Conservation (phyloP, 2,329 filamentous ascomycete species). For the Thelonectria discophora region DNA sequence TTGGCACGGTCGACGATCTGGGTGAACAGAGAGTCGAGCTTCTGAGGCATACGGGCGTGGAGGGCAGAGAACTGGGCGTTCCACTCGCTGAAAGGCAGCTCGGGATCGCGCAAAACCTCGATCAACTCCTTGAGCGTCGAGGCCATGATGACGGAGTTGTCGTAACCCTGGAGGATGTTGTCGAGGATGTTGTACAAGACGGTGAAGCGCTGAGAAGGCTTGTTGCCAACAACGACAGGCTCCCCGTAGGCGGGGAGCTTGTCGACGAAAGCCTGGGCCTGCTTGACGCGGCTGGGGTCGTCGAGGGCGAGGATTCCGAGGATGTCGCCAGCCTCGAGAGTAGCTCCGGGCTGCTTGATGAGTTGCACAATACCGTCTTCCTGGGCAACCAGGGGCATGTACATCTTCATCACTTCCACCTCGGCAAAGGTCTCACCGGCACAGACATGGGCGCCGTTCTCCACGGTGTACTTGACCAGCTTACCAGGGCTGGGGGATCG, state of each 20-base stretch:
- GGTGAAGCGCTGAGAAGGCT: conserved; percentile 88
- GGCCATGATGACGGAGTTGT: conserved; percentile 97
- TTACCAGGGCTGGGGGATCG: conserved; percentile 95
- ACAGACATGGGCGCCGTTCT: conserved; percentile 92
- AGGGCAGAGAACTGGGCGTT: conserved; percentile 93
- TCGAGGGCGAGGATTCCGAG: conserved; percentile 96
- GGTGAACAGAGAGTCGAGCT: conserved; percentile 82
- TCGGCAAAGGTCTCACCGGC: conserved; percentile 95
- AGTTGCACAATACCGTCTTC: conserved; percentile 97
- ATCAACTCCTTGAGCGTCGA: conserved; percentile 86
- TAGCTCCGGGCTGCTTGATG: conserved; percentile 99
- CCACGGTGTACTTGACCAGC: conserved; percentile 96
- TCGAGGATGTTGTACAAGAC: conserved; percentile 79
- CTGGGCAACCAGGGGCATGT: conserved; percentile 95
- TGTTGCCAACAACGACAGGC: conserved; percentile 87
- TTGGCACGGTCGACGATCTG: conserved; percentile 88
- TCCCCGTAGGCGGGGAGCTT: conserved; percentile 88
- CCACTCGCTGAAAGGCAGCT: conserved; percentile 97
- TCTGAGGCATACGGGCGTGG: conserved; percentile 97
- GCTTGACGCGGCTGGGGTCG: conserved; percentile 95
- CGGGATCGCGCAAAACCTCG: conserved; percentile 87
- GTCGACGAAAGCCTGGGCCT: conserved; percentile 91
- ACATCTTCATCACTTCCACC: conserved; percentile 99
- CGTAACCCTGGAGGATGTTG: conserved; percentile 92
- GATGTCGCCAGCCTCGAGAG: conserved; percentile 96